These are phyloP conservation scores for Xylona heveae DNA, from an alignment of 495 filamentous ascomycete genomes.

Conservation along the genomic window DNA sequence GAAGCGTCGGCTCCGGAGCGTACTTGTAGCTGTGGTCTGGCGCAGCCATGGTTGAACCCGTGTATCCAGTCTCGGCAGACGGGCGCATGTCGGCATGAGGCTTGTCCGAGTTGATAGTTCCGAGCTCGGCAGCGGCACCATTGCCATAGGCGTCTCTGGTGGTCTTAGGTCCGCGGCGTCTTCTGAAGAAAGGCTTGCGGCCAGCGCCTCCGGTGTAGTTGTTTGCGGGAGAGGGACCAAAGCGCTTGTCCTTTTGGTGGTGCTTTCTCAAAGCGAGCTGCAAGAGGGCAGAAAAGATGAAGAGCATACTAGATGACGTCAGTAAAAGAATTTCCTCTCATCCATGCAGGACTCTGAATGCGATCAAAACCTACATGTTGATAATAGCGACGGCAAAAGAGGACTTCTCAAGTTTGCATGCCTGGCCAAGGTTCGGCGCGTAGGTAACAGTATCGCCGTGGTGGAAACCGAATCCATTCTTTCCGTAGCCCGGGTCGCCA, in stretches of 20 bases:
- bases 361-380: slow-evolving; percentile 38
- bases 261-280: slow-evolving; percentile 43
- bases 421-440: slow-evolving; percentile 26
- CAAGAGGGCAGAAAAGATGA: slow-evolving; percentile 39
- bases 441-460: slow-evolving; percentile 10
- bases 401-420: slow-evolving; percentile 52
- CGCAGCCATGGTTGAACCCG: slow-evolving; percentile 2
- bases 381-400: slow-evolving; percentile 58
- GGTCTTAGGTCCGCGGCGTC: slow-evolving; percentile 20
- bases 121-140: slow-evolving; percentile 1
- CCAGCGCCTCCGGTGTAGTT: slow-evolving; percentile 48
- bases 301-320: slow-evolving; percentile 33
- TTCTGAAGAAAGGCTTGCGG: slow-evolving; percentile 23
- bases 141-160: slow-evolving; percentile 9
- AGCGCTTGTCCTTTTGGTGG: slow-evolving; percentile 58
- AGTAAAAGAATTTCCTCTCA: too few relatives aligned
- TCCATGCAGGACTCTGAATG: too few relatives aligned
- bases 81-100: slow-evolving; percentile 2
- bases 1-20: too few relatives aligned
- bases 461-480: slow-evolving; percentile 13
- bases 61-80: slow-evolving; percentile 4
- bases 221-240: slow-evolving; percentile 57
- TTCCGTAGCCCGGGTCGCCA: slow-evolving; percentile 17
- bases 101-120: not conserved
- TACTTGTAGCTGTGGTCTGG: not conserved